These are phyloP conservation scores for Diaporthe longicolla DNA, from an alignment of 2,329 filamentous ascomycete species.

Conservation along the genomic window DNA sequence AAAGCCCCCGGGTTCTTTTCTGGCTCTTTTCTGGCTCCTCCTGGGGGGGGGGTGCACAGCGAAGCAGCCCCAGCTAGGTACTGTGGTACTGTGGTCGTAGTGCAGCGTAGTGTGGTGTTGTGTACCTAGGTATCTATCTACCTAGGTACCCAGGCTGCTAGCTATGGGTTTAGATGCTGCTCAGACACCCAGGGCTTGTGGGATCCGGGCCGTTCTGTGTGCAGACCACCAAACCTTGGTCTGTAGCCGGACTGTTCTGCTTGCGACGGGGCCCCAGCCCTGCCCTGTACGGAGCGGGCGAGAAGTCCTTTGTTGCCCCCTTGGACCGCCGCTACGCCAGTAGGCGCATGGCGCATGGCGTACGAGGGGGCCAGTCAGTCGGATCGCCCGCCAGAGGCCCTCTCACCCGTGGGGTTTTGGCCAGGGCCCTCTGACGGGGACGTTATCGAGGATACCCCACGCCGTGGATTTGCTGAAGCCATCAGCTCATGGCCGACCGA, in stretches of 20 bases:
- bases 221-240: conserved; percentile 1
- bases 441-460: conserved; percentile 38
- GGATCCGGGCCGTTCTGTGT: not conserved
- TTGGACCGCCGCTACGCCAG: too few relatives aligned
- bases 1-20: conserved; percentile 34
- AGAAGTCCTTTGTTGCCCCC: not conserved
- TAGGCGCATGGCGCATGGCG: not conserved
- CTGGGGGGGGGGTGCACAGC: not conserved
- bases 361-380: too few relatives aligned
- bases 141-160: too few relatives aligned
- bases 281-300: not conserved
- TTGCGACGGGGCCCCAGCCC: not conserved
- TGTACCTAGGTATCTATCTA: too few relatives aligned
- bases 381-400: not conserved
- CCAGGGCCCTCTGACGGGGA: not conserved
- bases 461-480: conserved; percentile 32
- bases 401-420: conserved; percentile 21
- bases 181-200: not conserved
- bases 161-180: conserved; percentile 4
- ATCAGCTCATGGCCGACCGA: conserved; percentile 27
- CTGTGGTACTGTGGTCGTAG: too few relatives aligned
- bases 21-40: not conserved
- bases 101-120: too few relatives aligned
- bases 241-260: not conserved
- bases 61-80: not conserved